A percentile compares a stretch with the other conserved stretches of the same genome.
phyloP scores from a whole-genome alignment of 1,139 yeast species.

The Sugiyamaella pinicola region DNA sequence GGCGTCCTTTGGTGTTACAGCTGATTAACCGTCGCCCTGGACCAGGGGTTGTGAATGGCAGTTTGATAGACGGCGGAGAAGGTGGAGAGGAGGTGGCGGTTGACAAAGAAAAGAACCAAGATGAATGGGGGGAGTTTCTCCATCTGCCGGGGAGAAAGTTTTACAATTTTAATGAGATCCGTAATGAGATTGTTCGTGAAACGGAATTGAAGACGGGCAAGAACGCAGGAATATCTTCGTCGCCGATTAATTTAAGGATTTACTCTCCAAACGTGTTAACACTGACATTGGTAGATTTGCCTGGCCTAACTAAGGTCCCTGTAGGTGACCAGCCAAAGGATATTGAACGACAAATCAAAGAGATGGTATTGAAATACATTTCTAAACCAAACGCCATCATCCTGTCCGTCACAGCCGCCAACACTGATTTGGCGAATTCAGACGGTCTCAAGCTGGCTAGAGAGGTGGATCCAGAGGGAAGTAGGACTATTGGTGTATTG shows the following conservation, averaged over 20 bases:
- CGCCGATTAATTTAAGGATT: constrained; percentile 90
- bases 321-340: constrained; percentile 99
- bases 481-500: constrained; percentile 93
- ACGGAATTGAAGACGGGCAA: constrained; percentile 94
- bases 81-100: constrained; percentile 26
- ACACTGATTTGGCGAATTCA: constrained; percentile 95
- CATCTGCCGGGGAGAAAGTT: constrained; percentile 90
- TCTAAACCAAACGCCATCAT: constrained; percentile 96
- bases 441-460: constrained; percentile 96
- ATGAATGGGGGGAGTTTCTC: constrained; percentile 98
- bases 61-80: constrained; percentile 13
- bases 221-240: constrained; percentile 87
- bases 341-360: constrained; percentile 90
- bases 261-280: constrained; percentile 96
- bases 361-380: constrained; percentile 91
- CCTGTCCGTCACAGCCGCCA: constrained; percentile 94
- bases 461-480: constrained; percentile 97
- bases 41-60: constrained; percentile 10
- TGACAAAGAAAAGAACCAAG: constrained; percentile 68
- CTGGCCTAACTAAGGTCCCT: constrained; percentile 98
- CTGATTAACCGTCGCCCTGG: constrained; percentile 66
- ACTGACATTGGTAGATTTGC: constrained; percentile 92
- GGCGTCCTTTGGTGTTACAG: constrained; percentile 87
- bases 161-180: constrained; percentile 85
- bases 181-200: constrained; percentile 88